These are phyloP conservation scores for Sporothrix humicola DNA, from an alignment of 2,329 filamentous ascomycete genomes.

Conservation along the genomic window DNA sequence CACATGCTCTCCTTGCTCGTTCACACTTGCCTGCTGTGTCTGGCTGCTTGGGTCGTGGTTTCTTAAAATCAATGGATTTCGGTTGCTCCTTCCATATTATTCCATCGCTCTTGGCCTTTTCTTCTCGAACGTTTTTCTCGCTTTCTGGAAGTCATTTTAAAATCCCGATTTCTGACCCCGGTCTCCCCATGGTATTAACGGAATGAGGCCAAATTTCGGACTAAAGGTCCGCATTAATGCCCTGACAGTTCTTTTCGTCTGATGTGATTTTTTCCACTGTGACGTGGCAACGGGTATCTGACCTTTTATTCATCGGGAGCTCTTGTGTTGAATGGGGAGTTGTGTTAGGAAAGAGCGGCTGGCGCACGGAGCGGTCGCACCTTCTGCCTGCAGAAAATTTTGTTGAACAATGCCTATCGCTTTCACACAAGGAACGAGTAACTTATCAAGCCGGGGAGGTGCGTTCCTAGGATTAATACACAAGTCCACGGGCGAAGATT, in stretches of 20 bases:
- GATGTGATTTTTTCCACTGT: constrained; percentile 5
- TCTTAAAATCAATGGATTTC: neutral
- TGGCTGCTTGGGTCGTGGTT: neutral
- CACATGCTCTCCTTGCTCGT: neutral
- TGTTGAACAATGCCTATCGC: neutral
- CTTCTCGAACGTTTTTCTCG: constrained; percentile 11
- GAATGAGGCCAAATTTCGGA: constrained; percentile 20
- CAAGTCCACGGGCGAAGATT: too few species aligned
- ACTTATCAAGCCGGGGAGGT: neutral
- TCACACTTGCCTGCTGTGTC: neutral
- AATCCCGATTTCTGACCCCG: neutral
- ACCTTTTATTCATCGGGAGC: constrained; percentile 6
- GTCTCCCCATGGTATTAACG: constrained; percentile 7
- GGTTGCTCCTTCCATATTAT: neutral
- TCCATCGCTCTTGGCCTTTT: neutral
- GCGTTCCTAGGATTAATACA: neutral
- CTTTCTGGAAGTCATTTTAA: constrained; percentile 13
- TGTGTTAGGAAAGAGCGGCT: neutral
- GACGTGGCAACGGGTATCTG: constrained; percentile 8
- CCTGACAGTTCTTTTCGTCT: constrained; percentile 2
- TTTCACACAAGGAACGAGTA: neutral
- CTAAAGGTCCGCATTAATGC: constrained; percentile 23
- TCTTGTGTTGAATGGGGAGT: neutral
- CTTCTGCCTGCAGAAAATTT: neutral
- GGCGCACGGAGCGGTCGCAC: neutral